Evolutionary conservation across 805 yeast species (phyloP), one percentile per base, ranked within the genome.

Genomic region (Saccharomycopsis sp.): DNA sequence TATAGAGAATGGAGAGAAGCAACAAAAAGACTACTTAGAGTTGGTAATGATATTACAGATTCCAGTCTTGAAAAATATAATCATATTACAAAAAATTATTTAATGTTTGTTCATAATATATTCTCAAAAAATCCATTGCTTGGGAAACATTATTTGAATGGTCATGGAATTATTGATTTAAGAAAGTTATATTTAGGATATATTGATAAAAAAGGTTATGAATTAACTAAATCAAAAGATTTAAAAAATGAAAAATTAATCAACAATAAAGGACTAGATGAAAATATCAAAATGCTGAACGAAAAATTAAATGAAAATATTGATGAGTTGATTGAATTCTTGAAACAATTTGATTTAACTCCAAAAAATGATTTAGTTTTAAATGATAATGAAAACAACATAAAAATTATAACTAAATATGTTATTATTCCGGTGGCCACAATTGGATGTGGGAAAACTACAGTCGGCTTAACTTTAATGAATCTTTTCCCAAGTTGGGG

Each of bases 361-460:
- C 10, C 6, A 23, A 23, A 23, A 8, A 23, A 23, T 10, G 10
- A 23, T 23, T 6, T 6, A 8, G 10, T 23, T 23, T 6, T 8
- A 23, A 23, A 23, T 23, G 26, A 23, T 6, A 23, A 23, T 23
- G 26, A 23, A 10, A 6, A 10, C 10, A n/a, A n/a, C n/a, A n/a
- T n/a, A n/a, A n/a, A n/a, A n/a, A n/a, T n/a, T n/a, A 37, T 31
- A 12, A 21, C 30, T 14, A 78, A 77, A 49, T 80, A 74, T 53
- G 69, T 84, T 0, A 52, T 92, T 2, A 72, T 86, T 1, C 89
- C 97, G 1, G 74, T 88, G 3, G 87, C 96, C 0, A 86, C 95
- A 0, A 72, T 89, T 39, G 97, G 97, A 0, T 85, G 96, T 58
- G 98, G 98, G 5, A 92, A 92, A 55, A 87, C 96, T 0, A 86